A percentile compares a stretch with the other conserved stretches of the same genome.
phyloP scores from a whole-genome alignment of 495 filamentous ascomycete species.

The Daldinia concentrica region DNA sequence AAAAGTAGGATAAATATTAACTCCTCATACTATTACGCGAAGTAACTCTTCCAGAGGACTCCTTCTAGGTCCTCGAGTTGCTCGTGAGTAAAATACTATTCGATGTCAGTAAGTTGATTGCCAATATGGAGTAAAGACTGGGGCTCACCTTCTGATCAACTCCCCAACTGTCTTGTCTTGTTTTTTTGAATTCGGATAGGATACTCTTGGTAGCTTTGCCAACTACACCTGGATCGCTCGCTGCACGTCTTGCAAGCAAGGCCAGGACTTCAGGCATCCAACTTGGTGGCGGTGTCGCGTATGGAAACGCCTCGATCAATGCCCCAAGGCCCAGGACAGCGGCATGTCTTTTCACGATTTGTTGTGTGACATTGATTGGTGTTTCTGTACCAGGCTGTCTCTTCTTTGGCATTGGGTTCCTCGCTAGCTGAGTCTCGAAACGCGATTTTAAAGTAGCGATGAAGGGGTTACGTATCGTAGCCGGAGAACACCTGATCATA shows the following conservation, averaged over 20 bases:
- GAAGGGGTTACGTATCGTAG: constrained; percentile 76
- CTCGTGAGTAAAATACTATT: constrained; percentile 86
- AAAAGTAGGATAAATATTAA: neutral
- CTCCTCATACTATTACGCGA: constrained; percentile 67
- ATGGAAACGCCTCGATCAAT: constrained; percentile 95
- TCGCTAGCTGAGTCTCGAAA: constrained; percentile 77
- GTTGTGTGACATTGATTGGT: constrained; percentile 77
- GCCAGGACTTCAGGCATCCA: constrained; percentile 97
- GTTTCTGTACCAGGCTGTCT: constrained; percentile 74
- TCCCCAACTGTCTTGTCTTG: constrained; percentile 97
- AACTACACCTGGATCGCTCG: constrained; percentile 89
- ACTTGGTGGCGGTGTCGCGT: constrained; percentile 85
- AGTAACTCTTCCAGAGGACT: constrained; percentile 99
- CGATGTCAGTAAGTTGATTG: constrained; percentile 44
- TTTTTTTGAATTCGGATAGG: constrained; percentile 98
- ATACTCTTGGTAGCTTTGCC: constrained; percentile 98
- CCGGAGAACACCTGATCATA: constrained; percentile 98
- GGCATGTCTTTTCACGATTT: constrained; percentile 84
- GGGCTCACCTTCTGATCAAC: constrained; percentile 90
- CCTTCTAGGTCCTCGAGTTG: constrained; percentile 96
- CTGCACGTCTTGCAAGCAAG: constrained; percentile 82
- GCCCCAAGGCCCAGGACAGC: constrained; percentile 93
- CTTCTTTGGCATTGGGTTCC: constrained; percentile 88
- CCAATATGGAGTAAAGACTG: neutral
- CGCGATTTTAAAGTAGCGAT: constrained; percentile 77